A percentile compares a stretch with the other conserved stretches of the same genome.
phyloP scores from a whole-genome alignment of 163 green algal genomes.

The Scenedesmus sp. region DNA sequence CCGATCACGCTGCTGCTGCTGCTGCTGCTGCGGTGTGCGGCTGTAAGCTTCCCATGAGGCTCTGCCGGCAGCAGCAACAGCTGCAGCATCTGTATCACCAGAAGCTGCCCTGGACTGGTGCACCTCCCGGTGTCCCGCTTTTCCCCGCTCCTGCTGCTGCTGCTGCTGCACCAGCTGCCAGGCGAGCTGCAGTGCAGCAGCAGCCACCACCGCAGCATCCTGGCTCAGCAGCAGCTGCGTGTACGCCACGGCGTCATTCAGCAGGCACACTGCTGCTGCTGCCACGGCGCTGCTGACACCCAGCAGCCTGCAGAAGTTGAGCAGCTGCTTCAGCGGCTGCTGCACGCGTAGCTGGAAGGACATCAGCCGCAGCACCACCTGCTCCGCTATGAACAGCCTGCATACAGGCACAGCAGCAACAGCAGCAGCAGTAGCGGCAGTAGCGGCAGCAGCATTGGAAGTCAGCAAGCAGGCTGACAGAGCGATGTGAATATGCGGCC shows the following conservation, averaged over 20 bases:
- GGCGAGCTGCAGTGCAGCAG: conserved; percentile 29
- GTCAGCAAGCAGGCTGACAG: background rate
- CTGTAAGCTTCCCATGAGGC: too few species aligned
- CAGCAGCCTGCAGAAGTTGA: conserved; percentile 48
- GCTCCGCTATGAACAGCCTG: conserved; percentile 38
- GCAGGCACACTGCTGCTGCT: conserved; percentile 37
- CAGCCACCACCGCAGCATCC: conserved; percentile 21
- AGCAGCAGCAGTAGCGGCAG: background rate
- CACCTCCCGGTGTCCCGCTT: background rate
- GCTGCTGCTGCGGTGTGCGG: background rate
- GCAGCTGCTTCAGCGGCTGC: conserved; percentile 37
- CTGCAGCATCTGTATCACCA: background rate
- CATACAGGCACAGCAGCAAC: background rate
- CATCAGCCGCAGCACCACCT: conserved; percentile 42
- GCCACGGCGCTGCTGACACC: background rate
- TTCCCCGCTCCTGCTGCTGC: background rate
- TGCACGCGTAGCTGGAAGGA: conserved; percentile 23
- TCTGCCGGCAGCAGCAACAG: too few species aligned
- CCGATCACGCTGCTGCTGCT: background rate
- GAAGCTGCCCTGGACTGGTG: background rate
- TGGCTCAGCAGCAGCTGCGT: background rate
- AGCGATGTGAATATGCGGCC: background rate
- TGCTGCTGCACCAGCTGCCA: conserved; percentile 4
- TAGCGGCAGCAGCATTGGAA: background rate
- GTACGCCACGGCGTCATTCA: conserved; percentile 46